Evolutionary conservation across 148 eudicot genomes (phyloP).

Genomic region (Fagopyrum homotropicum): DNA sequence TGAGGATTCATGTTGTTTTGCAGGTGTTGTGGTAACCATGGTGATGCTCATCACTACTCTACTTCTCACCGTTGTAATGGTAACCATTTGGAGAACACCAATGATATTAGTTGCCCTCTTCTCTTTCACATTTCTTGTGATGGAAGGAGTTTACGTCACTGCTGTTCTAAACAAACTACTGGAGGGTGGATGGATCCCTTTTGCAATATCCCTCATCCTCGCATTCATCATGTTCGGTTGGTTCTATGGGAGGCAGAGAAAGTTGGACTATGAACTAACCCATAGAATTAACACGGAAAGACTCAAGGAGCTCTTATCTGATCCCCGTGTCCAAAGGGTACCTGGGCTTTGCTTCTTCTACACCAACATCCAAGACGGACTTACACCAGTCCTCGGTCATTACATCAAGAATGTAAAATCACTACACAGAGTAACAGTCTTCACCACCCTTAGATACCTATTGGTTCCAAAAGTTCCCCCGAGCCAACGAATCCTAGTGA

Average conservation of each 20-base stretch:
- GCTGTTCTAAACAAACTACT: conserved; percentile 52
- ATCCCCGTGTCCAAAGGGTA: conserved; percentile 50
- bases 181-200: conserved; percentile 80
- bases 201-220: conserved; percentile 52
- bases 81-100: conserved; percentile 55
- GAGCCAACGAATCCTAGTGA: conserved; percentile 37
- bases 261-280: conserved; percentile 39
- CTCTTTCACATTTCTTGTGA: conserved; percentile 31
- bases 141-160: conserved; percentile 54
- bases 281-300: conserved; percentile 46
- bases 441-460: conserved; percentile 51
- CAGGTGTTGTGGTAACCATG: conserved; percentile 70
- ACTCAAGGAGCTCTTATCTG: conserved; percentile 33
- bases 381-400: conserved; percentile 60
- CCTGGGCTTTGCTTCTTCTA: conserved; percentile 68
- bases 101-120: conserved; percentile 35
- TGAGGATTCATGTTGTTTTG: conserved; percentile 9
- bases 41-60: conserved; percentile 69
- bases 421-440: conserved; percentile 48
- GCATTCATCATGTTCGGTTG: conserved; percentile 58
- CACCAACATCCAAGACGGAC: conserved; percentile 59
- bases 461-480: conserved; percentile 51
- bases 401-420: conserved; percentile 59
- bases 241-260: conserved; percentile 59
- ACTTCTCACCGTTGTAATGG: conserved; percentile 58